A percentile compares a stretch with the other conserved stretches of the same genome.
phyloP scores from a whole-genome alignment of 1,139 yeast genomes.

The Martiniozyma asiatica region DNA sequence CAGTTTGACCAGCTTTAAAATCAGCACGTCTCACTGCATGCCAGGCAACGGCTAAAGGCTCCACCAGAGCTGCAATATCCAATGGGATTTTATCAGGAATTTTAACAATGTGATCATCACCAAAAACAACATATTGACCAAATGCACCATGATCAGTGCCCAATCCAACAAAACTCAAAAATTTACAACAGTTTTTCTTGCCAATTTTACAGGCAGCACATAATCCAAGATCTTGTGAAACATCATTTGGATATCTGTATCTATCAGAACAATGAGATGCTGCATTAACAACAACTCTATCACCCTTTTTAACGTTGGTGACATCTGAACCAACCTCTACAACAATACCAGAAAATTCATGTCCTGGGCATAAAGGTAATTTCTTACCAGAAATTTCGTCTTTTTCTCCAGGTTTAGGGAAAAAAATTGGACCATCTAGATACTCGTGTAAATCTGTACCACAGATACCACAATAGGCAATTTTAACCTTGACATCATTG shows the following conservation, averaged over 20 bases:
- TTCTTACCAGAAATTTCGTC: conserved; percentile 21
- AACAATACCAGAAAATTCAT: conserved; percentile 43
- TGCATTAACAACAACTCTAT: conserved; percentile 32
- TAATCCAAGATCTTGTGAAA: conserved; percentile 16
- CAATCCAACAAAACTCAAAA: conserved; percentile 28
- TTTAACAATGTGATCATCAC: conserved; percentile 33
- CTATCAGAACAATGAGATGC: conserved; percentile 31
- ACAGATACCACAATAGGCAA: conserved; percentile 47
- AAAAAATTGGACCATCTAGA: conserved; percentile 41
- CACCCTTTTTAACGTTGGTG: conserved; percentile 36
- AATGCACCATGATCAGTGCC: conserved; percentile 25
- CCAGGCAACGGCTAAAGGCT: conserved; percentile 49
- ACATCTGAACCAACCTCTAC: conserved; percentile 35
- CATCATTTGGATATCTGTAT: conserved; percentile 22
- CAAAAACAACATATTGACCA: conserved; percentile 30
- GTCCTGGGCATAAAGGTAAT: conserved; percentile 31
- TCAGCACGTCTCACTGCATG: conserved; percentile 39
- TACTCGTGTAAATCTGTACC: conserved; percentile 49
- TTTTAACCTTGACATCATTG: conserved; percentile 38
- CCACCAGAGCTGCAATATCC: conserved; percentile 46
- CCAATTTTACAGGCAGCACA: conserved; percentile 38
- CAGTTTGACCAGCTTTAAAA: conserved; percentile 36
- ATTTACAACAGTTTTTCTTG: conserved; percentile 33
- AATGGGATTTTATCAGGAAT: conserved; percentile 36
- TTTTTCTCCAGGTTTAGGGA: conserved; percentile 24